Base-by-base conservation (phyloP, 176 grass and related monocot genomes). In the Triticum monococcum region DNA sequence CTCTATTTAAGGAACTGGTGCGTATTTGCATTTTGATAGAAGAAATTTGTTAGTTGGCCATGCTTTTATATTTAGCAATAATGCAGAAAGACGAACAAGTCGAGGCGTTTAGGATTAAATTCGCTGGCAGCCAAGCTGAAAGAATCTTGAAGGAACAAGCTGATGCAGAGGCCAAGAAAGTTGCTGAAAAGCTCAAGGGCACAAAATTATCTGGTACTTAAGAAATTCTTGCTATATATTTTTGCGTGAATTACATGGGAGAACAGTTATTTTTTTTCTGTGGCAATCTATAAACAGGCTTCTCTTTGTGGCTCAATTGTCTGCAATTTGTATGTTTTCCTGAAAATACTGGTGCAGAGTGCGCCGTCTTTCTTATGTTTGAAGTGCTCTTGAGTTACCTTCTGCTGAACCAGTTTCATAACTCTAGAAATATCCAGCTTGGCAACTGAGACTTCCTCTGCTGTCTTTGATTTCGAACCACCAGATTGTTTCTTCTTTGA, bases 1-100 rank as follows among this genome's bases (percentile, higher is more conserved):
- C 97, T 85, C 83, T 98, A 7, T 98, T 98, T 75, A 98, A 94
- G 85, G 92, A 98, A 78, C 65, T 98, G 90, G 97, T 96, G 77
- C 1, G 87, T 77, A 40, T 84, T 83, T 80, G 8, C 7, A 36
- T 75, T 93, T 64, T 43, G 20, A 9, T 26, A 17, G 36, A 81
- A 31, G 14, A 30, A 76, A 13, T 79, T 75, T 25, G 11, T 25
- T 32, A 33, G 33, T 78, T 62, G 23, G 18, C 11, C 18, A 35
- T 48, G 60, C 72, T 84, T 80, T 86, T 82, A 62, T 6, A 30
- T 73, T 43, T 81, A 37, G 38, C 48, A 59, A 81, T 75, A 16
- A 64, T 84, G 80, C 92, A 98, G 97, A 98, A 85, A 94, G 88
- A 96, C 62, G 92, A 96, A 78, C 93, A 94, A 4, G 90, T 90